Conservation (phyloP, 2,329 filamentous ascomycete genomes). For the Camptophora hylomeconis region DNA sequence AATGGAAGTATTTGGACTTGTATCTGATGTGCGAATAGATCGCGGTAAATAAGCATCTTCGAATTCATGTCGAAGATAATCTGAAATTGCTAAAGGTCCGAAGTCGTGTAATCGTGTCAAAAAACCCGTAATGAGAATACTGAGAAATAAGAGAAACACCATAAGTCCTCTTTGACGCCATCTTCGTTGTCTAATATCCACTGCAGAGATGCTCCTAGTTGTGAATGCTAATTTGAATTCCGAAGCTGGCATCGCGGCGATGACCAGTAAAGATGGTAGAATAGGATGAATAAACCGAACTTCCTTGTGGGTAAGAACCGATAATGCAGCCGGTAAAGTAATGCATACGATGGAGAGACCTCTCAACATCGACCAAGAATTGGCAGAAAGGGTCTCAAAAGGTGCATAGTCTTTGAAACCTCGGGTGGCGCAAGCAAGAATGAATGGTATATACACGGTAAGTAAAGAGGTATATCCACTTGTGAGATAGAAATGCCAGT, state of each 20-base stretch:
- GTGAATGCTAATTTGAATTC: conserved; percentile 32
- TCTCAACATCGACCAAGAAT: conserved; percentile 27
- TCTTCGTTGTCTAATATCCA: conserved; percentile 20
- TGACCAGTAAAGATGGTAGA: conserved; percentile 69
- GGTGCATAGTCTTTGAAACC: too few species aligned
- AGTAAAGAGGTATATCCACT: conserved; percentile 82
- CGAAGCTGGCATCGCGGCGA: conserved; percentile 56
- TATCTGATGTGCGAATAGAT: conserved; percentile 1
- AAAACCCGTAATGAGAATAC: conserved; percentile 60
- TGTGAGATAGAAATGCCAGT: conserved; percentile 83
- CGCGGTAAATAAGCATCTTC: conserved; percentile 41
- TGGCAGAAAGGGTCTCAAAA: conserved; percentile 1
- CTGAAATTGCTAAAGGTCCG: conserved; percentile 61
- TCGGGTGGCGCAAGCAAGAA: conserved; percentile 40
- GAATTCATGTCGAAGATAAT: conserved; percentile 64
- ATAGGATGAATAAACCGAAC: conserved; percentile 93
- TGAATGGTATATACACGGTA: conserved; percentile 71
- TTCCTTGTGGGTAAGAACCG: conserved; percentile 84
- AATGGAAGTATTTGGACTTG: background rate
- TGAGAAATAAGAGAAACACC: conserved; percentile 46
- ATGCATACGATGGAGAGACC: conserved; percentile 47
- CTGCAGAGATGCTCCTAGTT: conserved; percentile 22
- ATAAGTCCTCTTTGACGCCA: conserved; percentile 42
- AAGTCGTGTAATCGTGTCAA: conserved; percentile 65
- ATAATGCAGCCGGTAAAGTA: conserved; percentile 51